Evolutionary conservation across 2,329 filamentous ascomycete species (phyloP).

Genomic region (Apiospora arundinis): DNA sequence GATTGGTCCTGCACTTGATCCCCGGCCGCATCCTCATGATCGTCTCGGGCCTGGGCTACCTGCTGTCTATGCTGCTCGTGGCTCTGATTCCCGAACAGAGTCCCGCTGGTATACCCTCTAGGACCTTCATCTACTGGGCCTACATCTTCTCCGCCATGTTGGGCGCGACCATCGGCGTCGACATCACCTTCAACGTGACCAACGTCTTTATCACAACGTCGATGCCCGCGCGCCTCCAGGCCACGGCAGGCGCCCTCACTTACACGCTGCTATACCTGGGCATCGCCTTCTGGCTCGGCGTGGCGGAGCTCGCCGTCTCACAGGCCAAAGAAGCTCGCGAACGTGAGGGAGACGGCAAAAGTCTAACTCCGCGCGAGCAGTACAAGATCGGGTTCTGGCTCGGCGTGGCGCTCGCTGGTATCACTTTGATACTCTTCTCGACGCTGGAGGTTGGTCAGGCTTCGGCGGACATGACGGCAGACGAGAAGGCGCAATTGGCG

Average conservation of each 20-base stretch:
- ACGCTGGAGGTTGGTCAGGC: slow-evolving; percentile 39
- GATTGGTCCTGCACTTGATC: slow-evolving; percentile 70
- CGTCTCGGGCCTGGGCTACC: slow-evolving; percentile 65
- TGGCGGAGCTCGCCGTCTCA: slow-evolving; percentile 69
- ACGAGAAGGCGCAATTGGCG: slow-evolving; percentile 36
- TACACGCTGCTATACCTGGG: slow-evolving; percentile 75
- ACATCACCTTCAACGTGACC: slow-evolving; percentile 76
- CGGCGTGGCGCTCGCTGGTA: slow-evolving; percentile 35
- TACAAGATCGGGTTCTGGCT: slow-evolving; percentile 42
- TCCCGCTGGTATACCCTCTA: slow-evolving; percentile 40
- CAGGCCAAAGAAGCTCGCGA: slow-evolving; percentile 44
- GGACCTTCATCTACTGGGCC: slow-evolving; percentile 68
- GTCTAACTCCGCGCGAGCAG: slow-evolving; percentile 33
- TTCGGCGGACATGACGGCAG: slow-evolving; percentile 39
- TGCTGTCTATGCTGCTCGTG: slow-evolving; percentile 66
- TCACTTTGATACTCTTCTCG: slow-evolving; percentile 34
- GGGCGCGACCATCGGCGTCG: slow-evolving; percentile 73
- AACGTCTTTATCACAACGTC: slow-evolving; percentile 81
- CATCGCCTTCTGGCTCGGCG: slow-evolving; percentile 73
- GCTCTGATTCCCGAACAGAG: slow-evolving; percentile 63
- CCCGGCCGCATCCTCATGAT: slow-evolving; percentile 68
- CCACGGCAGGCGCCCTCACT: slow-evolving; percentile 73
- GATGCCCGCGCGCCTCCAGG: slow-evolving; percentile 70
- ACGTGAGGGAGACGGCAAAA: slow-evolving; percentile 20
- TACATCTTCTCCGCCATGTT: slow-evolving; percentile 76